A percentile compares a stretch with the other conserved stretches of the same genome.
Evolutionary conservation across 2,329 filamentous ascomycete species (phyloP).

Genomic region (Teratosphaeria destructans): DNA sequence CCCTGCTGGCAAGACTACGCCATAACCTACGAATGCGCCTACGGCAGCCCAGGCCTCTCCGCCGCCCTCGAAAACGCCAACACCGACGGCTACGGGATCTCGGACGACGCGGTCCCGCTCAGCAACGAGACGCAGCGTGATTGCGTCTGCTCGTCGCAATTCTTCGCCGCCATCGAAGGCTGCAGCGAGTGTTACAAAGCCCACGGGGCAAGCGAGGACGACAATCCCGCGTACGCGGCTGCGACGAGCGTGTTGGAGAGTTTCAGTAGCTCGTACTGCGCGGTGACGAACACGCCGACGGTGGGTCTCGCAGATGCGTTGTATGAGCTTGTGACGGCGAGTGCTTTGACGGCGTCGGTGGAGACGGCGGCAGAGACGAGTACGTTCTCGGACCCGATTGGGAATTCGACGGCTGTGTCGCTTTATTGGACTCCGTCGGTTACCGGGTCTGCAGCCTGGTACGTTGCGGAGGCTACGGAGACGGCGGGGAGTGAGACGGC

Average conservation of each 20-base stretch:
- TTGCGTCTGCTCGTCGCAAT: slow-evolving; percentile 20
- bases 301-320: slow-evolving; percentile 12
- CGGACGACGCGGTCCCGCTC: slow-evolving; percentile 4
- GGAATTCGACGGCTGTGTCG: slow-evolving; percentile 19
- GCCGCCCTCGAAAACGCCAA: slow-evolving; percentile 2
- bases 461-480: slow-evolving; percentile 10
- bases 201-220: slow-evolving; percentile 10
- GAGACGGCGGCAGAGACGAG: background rate
- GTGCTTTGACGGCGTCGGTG: background rate
- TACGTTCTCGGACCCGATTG: slow-evolving; percentile 17
- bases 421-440: slow-evolving; percentile 19
- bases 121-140: slow-evolving; percentile 15
- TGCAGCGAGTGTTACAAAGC: slow-evolving; percentile 15
- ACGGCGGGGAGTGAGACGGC: slow-evolving; percentile 1
- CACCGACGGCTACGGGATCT: background rate
- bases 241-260: slow-evolving; percentile 3
- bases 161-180: slow-evolving; percentile 11
- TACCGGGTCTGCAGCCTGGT: slow-evolving; percentile 15
- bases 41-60: slow-evolving; percentile 3
- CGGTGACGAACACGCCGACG: slow-evolving; percentile 15
- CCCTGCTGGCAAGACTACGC: slow-evolving; percentile 17
- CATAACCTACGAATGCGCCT: slow-evolving; percentile 12
- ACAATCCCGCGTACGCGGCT: background rate
- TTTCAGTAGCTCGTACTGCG: slow-evolving; percentile 16
- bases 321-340: background rate